Evolutionary conservation across 2,329 filamentous ascomycete species (phyloP), one percentile per base, ranked within the genome.

Genomic region (Colletotrichum sp.): DNA sequence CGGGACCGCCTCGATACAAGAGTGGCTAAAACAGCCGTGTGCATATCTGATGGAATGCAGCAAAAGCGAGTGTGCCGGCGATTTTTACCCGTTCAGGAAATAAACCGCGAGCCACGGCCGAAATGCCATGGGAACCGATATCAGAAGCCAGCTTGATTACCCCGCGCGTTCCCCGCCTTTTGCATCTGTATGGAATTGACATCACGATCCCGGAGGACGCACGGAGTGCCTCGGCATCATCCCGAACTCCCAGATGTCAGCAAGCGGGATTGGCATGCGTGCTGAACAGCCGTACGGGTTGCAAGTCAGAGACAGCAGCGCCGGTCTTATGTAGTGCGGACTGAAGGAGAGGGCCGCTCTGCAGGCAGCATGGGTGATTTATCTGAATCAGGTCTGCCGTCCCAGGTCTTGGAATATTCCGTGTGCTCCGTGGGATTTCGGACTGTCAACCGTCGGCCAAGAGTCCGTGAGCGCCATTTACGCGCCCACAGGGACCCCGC

Each of bases 121-220:
- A 34, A 29, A 7, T 6, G 57, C 29, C 32, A 57, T 75, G 22
- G 16, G n/a, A 27, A 49, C 57, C 65, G 64, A 66, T 57, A 59
- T 69, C 39, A 64, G 30, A 25, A 30, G 32, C 67, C 22, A 44
- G 8, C 49, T 32, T 27, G 12, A 59, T 64, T 74, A 66, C 70
- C 71, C 74, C 74, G 74, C 74, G 70, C 70, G 74, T 76, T 74
- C 74, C 74, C 74, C 74, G 71, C 74, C 74, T 74, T 69, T 65
- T 16, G 25, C 22, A 32, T 27, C 27, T 65, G 29, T 27, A 39
- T 6, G 16, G 49, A 34, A 59, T 57, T 69, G 34, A 76, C 16
- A 76, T 66, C 19, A 32, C 65, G 39, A 62, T 29, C 59, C 44
- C 65, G 44, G 34, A 59, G 70, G 27, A 29, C 5, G 27, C 22